Percentiles rank a stretch among this genome's conserved stretches.
These are phyloP conservation scores for Triticum monococcum DNA, from an alignment of 176 grass and related monocot species.

Conservation along the genomic window DNA sequence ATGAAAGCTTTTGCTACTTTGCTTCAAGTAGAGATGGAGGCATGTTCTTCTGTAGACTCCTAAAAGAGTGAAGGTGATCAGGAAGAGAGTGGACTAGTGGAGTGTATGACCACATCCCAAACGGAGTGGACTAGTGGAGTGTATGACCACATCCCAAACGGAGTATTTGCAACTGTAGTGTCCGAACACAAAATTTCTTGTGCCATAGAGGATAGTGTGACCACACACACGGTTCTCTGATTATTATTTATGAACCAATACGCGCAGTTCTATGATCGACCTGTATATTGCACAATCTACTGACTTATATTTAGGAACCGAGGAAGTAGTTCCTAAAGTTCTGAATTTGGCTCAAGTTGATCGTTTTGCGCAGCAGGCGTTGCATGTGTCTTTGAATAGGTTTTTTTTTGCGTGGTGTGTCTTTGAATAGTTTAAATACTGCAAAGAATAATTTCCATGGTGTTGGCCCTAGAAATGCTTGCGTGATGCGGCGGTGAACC, in stretches of 20 bases:
- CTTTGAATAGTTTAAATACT: too few relatives aligned
- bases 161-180: background rate
- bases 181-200: background rate
- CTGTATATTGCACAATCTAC: background rate
- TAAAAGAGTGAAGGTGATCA: background rate
- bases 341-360: too few relatives aligned
- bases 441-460: too few relatives aligned
- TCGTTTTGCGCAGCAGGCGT: background rate
- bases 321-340: too few relatives aligned
- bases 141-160: background rate
- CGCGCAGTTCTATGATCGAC: background rate
- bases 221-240: background rate
- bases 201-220: background rate
- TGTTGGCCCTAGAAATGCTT: too few relatives aligned
- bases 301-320: too few relatives aligned
- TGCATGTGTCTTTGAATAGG: background rate
- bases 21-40: background rate
- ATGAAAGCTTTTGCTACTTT: conserved; percentile 14
- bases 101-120: too few relatives aligned
- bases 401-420: too few relatives aligned
- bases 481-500: too few relatives aligned
- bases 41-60: background rate
- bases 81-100: background rate
- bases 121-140: background rate
- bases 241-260: too few relatives aligned